Conservation (phyloP, 1,284 basidiomycete species). For the Cryptococcus sp. region DNA sequence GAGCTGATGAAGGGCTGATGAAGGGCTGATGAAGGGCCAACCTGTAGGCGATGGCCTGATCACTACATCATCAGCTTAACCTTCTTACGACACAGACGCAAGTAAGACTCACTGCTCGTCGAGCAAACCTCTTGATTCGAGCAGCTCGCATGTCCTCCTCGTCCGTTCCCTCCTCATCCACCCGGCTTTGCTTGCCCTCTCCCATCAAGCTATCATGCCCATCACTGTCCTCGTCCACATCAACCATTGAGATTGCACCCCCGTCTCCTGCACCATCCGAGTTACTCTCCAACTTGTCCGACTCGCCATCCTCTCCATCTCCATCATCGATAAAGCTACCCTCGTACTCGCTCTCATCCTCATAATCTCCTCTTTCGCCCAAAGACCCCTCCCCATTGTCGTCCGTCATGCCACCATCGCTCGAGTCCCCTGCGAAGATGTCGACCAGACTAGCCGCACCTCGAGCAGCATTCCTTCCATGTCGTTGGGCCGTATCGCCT, state of each 20-base stretch:
- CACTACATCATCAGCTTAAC: no score
- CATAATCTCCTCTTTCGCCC: constrained; percentile 7
- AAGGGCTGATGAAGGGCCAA: no score
- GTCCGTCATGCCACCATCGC: constrained; percentile 8
- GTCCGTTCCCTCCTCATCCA: neutral
- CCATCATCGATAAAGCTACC: constrained; percentile 10
- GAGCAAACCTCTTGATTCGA: no score
- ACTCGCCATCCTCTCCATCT: neutral
- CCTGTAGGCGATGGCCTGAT: no score
- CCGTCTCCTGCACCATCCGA: constrained; percentile 4
- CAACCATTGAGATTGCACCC: neutral
- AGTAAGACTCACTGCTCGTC: neutral
- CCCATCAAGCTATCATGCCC: neutral
- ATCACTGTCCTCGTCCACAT: neutral
- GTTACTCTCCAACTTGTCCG: neutral
- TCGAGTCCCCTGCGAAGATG: constrained; percentile 2
- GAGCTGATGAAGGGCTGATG: no score
- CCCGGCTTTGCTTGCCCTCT: neutral
- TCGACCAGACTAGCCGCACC: neutral
- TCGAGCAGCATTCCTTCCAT: neutral
- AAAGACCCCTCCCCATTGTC: constrained; percentile 1
- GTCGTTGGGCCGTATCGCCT: no score
- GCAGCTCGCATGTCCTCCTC: neutral
- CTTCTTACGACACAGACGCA: no score
- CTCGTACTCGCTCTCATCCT: constrained; percentile 3